Evolutionary conservation across 164 flowering plant species (phyloP), one percentile per base, ranked within the genome.

Genomic region (Warburgia ugandensis): DNA sequence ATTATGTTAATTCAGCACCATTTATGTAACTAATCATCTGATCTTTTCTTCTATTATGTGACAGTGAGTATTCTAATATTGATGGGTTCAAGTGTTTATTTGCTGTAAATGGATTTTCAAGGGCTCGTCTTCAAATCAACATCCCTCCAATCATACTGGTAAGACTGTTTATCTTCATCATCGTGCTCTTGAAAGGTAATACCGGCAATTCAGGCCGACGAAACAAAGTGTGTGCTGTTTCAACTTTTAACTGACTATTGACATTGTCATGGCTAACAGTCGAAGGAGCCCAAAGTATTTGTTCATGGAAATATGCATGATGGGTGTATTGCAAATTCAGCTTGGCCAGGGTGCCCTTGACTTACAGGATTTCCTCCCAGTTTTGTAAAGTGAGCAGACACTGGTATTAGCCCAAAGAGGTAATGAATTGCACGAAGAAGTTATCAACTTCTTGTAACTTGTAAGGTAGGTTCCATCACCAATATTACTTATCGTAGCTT

Each of bases 11-110:
- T 45, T 6, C 7, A 17, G 17, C 11, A 12, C 13, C 14, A 13
- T 45, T 22, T 22, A 12, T 22, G 48, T 45, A 26, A 27, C n/a
- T 22, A 11, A 5, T 36, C 42, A 37, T 45, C 23, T 22, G 29
- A 50, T 55, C 17, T 44, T 31, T 59, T 35, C 27, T 6, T 44
- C 58, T 19, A 9, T 54, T 2, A 52, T 55, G 8, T 50, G 20
- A 61, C 80, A 92, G 97, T 43, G 95, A 88, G 66, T 86, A 86
- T 58, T 30, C 73, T 12, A 36, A 29, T 6, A 61, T 88, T 48
- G 70, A 72, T 55, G 99, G 97, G 20, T 92, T 59, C 70, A 68
- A 77, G 57, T 92, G 99, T 54, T 71, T 92, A 58, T 79, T 76
- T 55, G 19, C 68, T 13, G 70, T 58, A 17, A 65, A 70, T 41